phyloP scores from a whole-genome alignment of 108 stramenopile species.

The Nannochloropsis gaditana region DNA sequence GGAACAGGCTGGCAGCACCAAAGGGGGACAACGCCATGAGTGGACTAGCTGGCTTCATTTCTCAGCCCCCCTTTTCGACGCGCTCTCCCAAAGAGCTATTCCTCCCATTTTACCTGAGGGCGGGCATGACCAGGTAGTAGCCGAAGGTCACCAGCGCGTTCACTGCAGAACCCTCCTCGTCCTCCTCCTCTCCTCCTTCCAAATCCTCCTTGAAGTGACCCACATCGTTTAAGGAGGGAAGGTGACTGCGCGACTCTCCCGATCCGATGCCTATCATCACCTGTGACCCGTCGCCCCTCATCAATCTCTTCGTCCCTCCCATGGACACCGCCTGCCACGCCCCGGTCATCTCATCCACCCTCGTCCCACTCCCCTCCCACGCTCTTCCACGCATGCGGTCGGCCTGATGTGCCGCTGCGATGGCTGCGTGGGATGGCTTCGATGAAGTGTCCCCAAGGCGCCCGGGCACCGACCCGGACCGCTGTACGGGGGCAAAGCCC shows the following conservation, averaged over 20 bases:
- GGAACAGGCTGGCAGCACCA: neutral
- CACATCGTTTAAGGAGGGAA: neutral
- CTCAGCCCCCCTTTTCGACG: neutral
- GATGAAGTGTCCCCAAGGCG: neutral
- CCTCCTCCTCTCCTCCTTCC: neutral
- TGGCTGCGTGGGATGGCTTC: neutral
- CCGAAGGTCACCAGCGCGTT: neutral
- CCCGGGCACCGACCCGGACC: neutral
- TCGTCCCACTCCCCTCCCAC: neutral
- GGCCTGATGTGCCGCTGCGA: neutral
- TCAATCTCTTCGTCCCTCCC: neutral
- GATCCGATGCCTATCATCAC: neutral
- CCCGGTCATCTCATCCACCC: neutral
- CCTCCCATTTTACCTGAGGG: neutral
- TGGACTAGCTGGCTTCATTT: neutral
- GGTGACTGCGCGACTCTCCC: neutral
- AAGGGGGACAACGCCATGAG: neutral
- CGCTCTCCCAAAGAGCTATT: neutral
- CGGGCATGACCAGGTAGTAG: neutral
- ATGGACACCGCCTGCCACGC: neutral
- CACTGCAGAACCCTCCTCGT: neutral
- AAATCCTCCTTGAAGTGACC: neutral
- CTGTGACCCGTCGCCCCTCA: constrained; percentile 9
- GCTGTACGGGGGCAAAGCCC: neutral
- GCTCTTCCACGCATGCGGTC: neutral